Conservation (phyloP, 192 early-diverging fungal genomes). For the Coemansia sp. region DNA sequence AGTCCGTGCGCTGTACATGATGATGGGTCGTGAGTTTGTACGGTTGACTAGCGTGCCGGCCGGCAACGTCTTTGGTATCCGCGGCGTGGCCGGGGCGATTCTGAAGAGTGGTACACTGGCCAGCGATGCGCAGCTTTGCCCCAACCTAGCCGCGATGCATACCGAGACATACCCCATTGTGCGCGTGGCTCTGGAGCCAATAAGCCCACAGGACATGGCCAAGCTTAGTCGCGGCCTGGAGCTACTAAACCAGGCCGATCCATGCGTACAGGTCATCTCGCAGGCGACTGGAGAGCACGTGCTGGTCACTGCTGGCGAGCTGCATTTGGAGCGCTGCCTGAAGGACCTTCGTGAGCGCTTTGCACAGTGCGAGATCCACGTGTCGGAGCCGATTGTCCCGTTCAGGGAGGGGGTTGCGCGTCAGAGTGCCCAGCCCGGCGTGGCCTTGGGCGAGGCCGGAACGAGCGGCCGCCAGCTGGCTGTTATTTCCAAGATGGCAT, state of each 20-base stretch:
- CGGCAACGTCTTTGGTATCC: constrained; percentile 95
- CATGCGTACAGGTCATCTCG: constrained; percentile 83
- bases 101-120: constrained; percentile 91
- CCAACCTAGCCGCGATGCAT: constrained; percentile 63
- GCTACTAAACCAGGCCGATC: constrained; percentile 91
- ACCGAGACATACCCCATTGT: constrained; percentile 79
- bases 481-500: constrained; percentile 14
- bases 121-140: constrained; percentile 58
- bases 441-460: constrained; percentile 32
- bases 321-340: constrained; percentile 94
- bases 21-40: constrained; percentile 96
- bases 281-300: constrained; percentile 97
- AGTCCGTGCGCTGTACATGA: constrained; percentile 77
- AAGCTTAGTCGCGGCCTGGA: constrained; percentile 81
- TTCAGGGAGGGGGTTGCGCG: constrained; percentile 89
- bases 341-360: constrained; percentile 91
- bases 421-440: constrained; percentile 30
- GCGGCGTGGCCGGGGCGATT: constrained; percentile 79
- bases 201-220: constrained; percentile 81
- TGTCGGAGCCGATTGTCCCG: constrained; percentile 92
- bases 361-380: constrained; percentile 90
- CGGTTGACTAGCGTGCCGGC: constrained; percentile 78
- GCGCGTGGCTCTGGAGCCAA: constrained; percentile 91
- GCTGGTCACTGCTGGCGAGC: constrained; percentile 92
- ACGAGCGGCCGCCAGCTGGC: constrained; percentile 31